Evolutionary conservation across 768 basidiomycete genomes (phyloP).

Genomic region (Steccherinum ochraceum): DNA sequence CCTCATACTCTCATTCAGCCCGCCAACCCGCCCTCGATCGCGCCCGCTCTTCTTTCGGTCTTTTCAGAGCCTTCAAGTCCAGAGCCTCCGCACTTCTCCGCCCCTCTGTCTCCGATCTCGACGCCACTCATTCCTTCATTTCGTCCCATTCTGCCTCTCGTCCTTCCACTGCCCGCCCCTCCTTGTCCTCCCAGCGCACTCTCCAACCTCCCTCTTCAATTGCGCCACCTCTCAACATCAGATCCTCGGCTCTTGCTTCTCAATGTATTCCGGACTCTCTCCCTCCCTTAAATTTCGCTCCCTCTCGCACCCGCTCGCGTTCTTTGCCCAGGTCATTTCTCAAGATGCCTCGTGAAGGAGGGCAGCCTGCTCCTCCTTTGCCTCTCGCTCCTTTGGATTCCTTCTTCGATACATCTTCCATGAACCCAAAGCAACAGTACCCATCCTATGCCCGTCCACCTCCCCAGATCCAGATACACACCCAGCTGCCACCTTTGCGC

Average conservation of each 20-base stretch:
- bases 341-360: conserved; percentile 6
- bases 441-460: conserved; percentile 9
- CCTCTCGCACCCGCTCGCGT: conserved; percentile 4
- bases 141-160: conserved; percentile 8
- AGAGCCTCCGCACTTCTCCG: conserved; percentile 22
- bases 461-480: conserved; percentile 1
- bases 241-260: conserved; percentile 2
- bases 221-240: conserved; percentile 8
- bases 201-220: conserved; percentile 1
- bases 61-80: conserved; percentile 19
- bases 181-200: conserved; percentile 11
- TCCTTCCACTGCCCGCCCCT: conserved; percentile 5
- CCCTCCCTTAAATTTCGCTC: conserved; percentile 7
- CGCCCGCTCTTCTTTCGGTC: neutral
- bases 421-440: conserved; percentile 6
- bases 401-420: conserved; percentile 14
- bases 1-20: neutral
- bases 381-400: conserved; percentile 7
- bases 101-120: conserved; percentile 6
- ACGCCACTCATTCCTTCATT: neutral
- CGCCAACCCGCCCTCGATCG: neutral
- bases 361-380: conserved; percentile 9
- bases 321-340: conserved; percentile 3
- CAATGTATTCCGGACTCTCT: conserved; percentile 7
- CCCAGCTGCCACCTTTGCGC: conserved; percentile 5